phyloP scores from a whole-genome alignment of 2,329 filamentous ascomycete species.

The Pseudocercospora eumusae region DNA sequence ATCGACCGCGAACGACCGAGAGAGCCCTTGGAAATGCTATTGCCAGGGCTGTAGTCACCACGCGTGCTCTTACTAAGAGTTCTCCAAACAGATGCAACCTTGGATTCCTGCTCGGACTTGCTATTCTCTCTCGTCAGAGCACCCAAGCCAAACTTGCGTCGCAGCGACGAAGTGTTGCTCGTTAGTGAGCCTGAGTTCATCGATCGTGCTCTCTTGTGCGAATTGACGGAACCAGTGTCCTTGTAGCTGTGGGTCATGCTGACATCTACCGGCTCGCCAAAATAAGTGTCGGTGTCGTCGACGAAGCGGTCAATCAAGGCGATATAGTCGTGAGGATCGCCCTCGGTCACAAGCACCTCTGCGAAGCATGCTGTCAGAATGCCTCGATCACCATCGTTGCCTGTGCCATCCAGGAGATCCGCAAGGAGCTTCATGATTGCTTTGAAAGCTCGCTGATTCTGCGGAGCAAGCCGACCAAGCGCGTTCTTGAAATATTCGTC shows the following conservation, averaged over 20 bases:
- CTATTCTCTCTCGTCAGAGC: conserved; percentile 73
- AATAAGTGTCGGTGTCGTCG: conserved; percentile 86
- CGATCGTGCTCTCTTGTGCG: conserved; percentile 57
- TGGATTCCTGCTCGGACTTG: conserved; percentile 68
- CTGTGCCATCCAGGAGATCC: conserved; percentile 83
- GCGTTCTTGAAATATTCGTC: conserved; percentile 59
- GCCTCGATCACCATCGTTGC: conserved; percentile 86
- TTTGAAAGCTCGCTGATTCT: conserved; percentile 74
- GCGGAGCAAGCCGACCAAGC: conserved; percentile 56
- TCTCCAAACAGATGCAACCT: conserved; percentile 76
- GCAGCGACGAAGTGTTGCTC: conserved; percentile 83
- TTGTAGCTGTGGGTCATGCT: conserved; percentile 27
- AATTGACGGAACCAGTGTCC: conserved; percentile 28
- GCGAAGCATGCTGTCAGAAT: conserved; percentile 86
- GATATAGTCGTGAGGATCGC: conserved; percentile 78
- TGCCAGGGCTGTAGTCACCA: conserved; percentile 59
- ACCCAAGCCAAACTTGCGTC: conserved; percentile 81
- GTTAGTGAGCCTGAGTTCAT: conserved; percentile 72
- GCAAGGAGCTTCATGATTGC: conserved; percentile 82
- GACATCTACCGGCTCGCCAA: conserved; percentile 61
- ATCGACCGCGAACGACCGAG: conserved; percentile 74
- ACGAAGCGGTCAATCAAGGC: conserved; percentile 86
- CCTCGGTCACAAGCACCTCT: conserved; percentile 77
- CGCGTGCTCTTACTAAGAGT: conserved; percentile 80
- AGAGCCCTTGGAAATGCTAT: conserved; percentile 67